Base-by-base conservation (phyloP, 495 filamentous ascomycete species). In the Penicillium turbatum region DNA sequence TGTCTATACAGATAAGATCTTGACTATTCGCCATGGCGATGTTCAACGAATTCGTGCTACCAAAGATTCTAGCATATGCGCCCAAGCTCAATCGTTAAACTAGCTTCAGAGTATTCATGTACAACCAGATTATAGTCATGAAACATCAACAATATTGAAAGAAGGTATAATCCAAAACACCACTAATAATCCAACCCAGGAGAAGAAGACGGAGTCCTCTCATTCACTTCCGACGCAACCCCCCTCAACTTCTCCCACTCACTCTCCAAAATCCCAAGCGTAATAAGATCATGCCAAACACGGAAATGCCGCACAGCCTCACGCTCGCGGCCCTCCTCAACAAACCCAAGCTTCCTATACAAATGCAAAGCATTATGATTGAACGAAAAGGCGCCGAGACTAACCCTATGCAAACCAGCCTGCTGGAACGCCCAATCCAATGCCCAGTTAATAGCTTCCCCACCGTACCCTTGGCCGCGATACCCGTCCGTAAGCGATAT, bases 391-490 rank as follows among this genome's bases (percentile, higher is more conserved):
- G 62, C 62, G 16, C 52, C 43, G 7, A 62, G 13, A 4, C n/a
- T 12, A 7, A 61, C 63, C 29, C 74, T 59, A 60, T 82, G 79
- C 66, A 80, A 27, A 2, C 74, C 76, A 0, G 67, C 71, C 29
- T 65, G 59, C 40, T 59, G 48, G 53, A 82, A 82, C 2, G 64
- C 76, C 67, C 73, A 82, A 30, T 76, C 68, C 47, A 81, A 37
- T 9, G 49, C 65, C 79, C 79, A 82, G 41, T 66, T 63, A 16
- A 80, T 76, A 0, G 77, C 79, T 59, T 83, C 80, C 12, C 56
- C 58, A 1, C 79, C 80, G 44, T 82, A 83, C n/a, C 79, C 80
- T 37, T 72, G 57, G 0, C 77, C 70, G 10, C 75, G 75, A 37
- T 72, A 67, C 10, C 40, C 50, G 8, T 56, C 53, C 13, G 57